Base-by-base conservation (phyloP, 2,329 filamentous ascomycete genomes). In the Monosporascus sp. region DNA sequence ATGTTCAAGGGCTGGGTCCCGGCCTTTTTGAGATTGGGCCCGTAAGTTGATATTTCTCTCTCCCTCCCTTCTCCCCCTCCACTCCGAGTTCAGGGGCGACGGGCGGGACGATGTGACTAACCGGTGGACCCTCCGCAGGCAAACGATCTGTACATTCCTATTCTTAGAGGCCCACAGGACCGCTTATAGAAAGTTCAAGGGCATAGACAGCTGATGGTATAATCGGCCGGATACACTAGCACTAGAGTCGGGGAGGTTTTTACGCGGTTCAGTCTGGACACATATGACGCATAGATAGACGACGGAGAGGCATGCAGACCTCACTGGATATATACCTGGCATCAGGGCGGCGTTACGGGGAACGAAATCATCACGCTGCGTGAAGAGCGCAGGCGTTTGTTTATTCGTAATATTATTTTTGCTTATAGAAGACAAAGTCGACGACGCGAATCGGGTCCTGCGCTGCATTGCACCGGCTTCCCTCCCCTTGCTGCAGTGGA, bases 1-100 rank as follows among this genome's bases (percentile, higher is more conserved):
- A 86, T 93, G 80, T 95, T 95, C 72, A 89, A 89, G 70, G 90
- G 90, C 55, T 95, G 90, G 89, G 84, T 92, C 47, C 90, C 90
- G n/a, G 84, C 81, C 61, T 86, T 86, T 65, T 73, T 86, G 57
- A 72, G 84, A 54, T 71, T 87, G 48, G 83, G 83, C 64, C 83
- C 83, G 77, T 83, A 70, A 72, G 80, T 78, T 14, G 31, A 34
- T 14, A 14, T 34, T 37, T 46, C 42, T 46, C n/a, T 25, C 27
- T 36, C 24, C 17, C 18, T 22, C 37, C 22, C 17, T 22, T 42
- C 27, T 46, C 42, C 48, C 27, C 6, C 6, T 46, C 4, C 15
- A 20, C 20, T 14, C 27, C 24, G n/a, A 20, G 7, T 38, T 7
- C 24, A 25, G 24, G 22, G 18, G 22, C 17, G 22, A 9, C 22